phyloP scores from a whole-genome alignment of 78 protist species.

The Dictyostelium intermedium region DNA sequence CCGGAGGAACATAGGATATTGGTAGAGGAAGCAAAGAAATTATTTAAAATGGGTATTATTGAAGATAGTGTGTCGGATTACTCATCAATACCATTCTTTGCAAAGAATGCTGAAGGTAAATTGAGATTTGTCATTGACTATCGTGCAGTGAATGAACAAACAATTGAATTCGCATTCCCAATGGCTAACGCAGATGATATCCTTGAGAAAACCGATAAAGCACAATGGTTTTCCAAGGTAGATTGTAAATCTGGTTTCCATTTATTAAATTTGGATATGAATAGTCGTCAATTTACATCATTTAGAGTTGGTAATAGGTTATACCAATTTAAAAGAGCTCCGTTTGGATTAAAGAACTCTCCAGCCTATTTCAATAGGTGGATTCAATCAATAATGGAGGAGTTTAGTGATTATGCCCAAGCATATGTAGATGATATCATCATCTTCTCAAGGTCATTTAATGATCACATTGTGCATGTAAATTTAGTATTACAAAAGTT shows the following conservation, averaged over 20 bases:
- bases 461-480: not conserved
- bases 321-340: not conserved
- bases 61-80: not conserved
- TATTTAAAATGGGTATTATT: not conserved
- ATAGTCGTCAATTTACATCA: not conserved
- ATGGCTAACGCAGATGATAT: not conserved
- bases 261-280: not conserved
- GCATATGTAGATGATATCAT: not conserved
- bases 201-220: not conserved
- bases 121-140: not conserved
- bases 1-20: not conserved
- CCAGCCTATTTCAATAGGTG: constrained; percentile 1
- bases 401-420: not conserved
- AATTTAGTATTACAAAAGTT: not conserved
- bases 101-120: not conserved
- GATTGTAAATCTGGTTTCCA: not conserved
- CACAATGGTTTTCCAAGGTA: not conserved
- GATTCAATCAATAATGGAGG: not conserved
- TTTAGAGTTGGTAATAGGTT: not conserved
- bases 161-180: not conserved
- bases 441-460: not conserved
- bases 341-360: not conserved
- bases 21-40: not conserved
- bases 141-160: not conserved
- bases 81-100: not conserved